Conservation (phyloP, 177 flowering plant species). For the Vitis hybrid region DNA sequence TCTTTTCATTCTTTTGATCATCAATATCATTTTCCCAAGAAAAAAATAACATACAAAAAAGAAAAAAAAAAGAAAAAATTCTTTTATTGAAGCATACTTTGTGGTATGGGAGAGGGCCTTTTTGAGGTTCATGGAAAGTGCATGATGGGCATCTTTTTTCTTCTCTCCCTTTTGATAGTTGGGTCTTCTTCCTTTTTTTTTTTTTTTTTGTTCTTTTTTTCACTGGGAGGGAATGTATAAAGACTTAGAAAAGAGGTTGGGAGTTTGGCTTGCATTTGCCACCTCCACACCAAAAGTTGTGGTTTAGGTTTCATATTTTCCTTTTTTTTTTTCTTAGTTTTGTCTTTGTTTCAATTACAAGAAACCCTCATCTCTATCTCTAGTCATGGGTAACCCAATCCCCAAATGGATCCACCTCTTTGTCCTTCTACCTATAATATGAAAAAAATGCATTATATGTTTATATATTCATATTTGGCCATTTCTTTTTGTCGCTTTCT, state of each 20-base stretch:
- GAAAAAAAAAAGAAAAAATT: too few relatives aligned
- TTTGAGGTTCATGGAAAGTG: conserved; percentile 16
- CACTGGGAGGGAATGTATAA: conserved; percentile 7
- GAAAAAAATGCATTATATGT: neutral
- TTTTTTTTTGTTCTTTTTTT: neutral
- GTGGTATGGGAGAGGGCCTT: too few relatives aligned
- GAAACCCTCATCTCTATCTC: conserved; percentile 9
- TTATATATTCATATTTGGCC: neutral
- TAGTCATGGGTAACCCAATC: conserved; percentile 14
- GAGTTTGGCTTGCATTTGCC: neutral
- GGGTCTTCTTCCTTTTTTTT: too few relatives aligned
- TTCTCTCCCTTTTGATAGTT: conserved; percentile 2
- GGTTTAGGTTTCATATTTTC: conserved; percentile 4
- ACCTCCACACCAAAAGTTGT: neutral
- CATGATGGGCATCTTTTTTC: conserved; percentile 17
- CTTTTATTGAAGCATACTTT: too few relatives aligned
- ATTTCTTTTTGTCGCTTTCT: conserved; percentile 16
- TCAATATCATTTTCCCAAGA: too few relatives aligned
- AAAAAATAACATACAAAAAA: too few relatives aligned
- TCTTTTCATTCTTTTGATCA: too few relatives aligned
- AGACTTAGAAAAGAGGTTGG: conserved; percentile 1
- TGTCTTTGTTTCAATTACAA: conserved; percentile 18
- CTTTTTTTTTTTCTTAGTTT: too few relatives aligned
- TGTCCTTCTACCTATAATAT: neutral
- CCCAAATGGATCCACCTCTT: conserved; percentile 31